phyloP scores from a whole-genome alignment of 2,329 filamentous ascomycete genomes.

The Arthrobotrys musiformis region DNA sequence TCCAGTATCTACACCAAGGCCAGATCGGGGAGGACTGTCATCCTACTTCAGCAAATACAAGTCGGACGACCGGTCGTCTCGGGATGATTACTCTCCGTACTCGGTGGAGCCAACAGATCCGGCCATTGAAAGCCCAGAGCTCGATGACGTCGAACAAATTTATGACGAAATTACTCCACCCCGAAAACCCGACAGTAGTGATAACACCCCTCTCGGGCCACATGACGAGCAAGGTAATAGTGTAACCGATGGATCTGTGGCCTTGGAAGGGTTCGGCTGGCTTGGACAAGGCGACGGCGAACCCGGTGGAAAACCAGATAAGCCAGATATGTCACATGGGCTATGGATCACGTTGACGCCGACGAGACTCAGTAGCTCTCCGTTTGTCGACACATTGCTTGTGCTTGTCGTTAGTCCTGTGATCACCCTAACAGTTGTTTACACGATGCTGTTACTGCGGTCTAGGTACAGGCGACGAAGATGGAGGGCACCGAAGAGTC shows the following conservation, averaged over 20 bases:
- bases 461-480: conserved; percentile 87
- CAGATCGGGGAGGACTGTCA: neutral
- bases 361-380: conserved; percentile 84
- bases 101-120: neutral
- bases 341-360: conserved; percentile 97
- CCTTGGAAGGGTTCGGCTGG: conserved; percentile 52
- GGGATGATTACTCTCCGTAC: conserved; percentile 15
- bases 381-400: conserved; percentile 95
- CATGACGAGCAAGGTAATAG: conserved; percentile 55
- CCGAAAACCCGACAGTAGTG: neutral
- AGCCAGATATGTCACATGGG: conserved; percentile 70
- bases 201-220: conserved; percentile 37
- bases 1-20: conserved; percentile 20
- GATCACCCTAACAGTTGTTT: conserved; percentile 91
- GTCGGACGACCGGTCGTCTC: neutral
- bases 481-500: conserved; percentile 97
- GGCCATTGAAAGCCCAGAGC: neutral
- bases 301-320: conserved; percentile 15
- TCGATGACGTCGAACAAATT: conserved; percentile 17
- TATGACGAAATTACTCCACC: conserved; percentile 11
- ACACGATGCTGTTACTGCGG: conserved; percentile 82
- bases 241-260: conserved; percentile 49
- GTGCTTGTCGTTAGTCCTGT: conserved; percentile 95
- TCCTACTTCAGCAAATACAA: conserved; percentile 31
- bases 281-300: conserved; percentile 33